phyloP scores from a whole-genome alignment of 345 rosid genomes.

The Salix udensis region DNA sequence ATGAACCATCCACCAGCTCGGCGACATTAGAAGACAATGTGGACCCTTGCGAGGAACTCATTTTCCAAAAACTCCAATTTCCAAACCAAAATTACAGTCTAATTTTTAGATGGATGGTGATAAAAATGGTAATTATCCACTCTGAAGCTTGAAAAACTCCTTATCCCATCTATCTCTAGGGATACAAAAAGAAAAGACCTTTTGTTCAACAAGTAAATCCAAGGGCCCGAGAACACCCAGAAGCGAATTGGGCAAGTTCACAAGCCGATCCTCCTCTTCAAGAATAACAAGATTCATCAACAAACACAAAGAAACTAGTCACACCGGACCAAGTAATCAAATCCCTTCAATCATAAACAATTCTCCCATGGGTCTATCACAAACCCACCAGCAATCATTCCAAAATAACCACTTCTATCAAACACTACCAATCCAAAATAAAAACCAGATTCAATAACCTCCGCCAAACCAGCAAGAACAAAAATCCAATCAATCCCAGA shows the following conservation, averaged over 20 bases:
- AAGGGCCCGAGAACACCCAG: conserved; percentile 66
- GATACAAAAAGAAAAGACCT: conserved; percentile 37
- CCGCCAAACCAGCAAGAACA: neutral
- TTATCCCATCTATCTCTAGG: conserved; percentile 93
- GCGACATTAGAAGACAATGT: conserved; percentile 61
- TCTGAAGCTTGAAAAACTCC: conserved; percentile 51
- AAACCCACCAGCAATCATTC: neutral
- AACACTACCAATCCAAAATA: neutral
- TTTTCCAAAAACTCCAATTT: conserved; percentile 19
- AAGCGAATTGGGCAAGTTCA: conserved; percentile 41
- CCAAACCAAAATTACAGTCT: conserved; percentile 13
- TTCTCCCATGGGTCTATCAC: conserved; percentile 19
- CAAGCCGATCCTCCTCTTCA: conserved; percentile 55
- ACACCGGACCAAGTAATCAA: conserved; percentile 23
- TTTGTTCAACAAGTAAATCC: conserved; percentile 32
- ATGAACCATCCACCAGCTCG: conserved; percentile 56
- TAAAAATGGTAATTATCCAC: conserved; percentile 35
- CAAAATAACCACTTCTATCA: neutral
- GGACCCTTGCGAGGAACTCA: conserved; percentile 73
- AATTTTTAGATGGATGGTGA: neutral
- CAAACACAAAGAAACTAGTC: conserved; percentile 31
- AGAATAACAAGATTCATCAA: conserved; percentile 63
- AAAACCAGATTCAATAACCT: neutral
- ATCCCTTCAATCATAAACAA: conserved; percentile 20
- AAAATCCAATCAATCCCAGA: neutral